Base-by-base conservation (phyloP, 495 filamentous ascomycete species). In the Sphaerosporella brunnea region DNA sequence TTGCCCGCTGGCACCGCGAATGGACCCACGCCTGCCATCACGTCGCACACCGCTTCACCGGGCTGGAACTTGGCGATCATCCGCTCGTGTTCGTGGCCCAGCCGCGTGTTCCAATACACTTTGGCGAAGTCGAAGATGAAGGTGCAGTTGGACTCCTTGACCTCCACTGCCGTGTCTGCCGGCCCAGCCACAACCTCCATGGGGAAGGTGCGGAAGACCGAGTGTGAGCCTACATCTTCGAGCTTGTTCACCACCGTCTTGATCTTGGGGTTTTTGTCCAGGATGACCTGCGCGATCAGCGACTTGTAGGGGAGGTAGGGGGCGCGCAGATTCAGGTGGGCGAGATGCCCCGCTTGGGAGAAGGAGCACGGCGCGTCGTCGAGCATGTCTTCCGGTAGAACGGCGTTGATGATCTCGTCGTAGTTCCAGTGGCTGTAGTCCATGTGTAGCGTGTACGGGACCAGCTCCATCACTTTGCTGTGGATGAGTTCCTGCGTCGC, bases 1-100 rank as follows among this genome's bases (percentile, higher is more conserved):
- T 79, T 88, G 21, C 82, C 90, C 1, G 90, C 87, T 0, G 90
- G 90, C 2, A 96, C 68, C 23, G 87, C 87, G 62, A 99, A 99
- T 1, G 90, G 90, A 1, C 90, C 90, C 36, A 99, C 82, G 25
- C 90, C 90, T 7, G 88, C 87, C 90, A 99, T 99, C 50, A 95
- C 82, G 62, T 99, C 90, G 67, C 80, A 84, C 7, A 96, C 82
- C 23, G 86, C 85, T 53, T 95, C 83, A 19, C 90, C 84, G 0
- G 75, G 72, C 34, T 73, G 65, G 66, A 96, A 97, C 45, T 80
- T 67, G 37, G 73, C 66, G 48, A 92, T 73, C 8, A 99, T 66
- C 1, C 90, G 71, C 37, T 75, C 73, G 61, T 99, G 90, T 62
- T 99, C 90, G 9, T 77, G 81, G 49, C 87, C 77, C 9, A 99